A percentile compares a stretch with the other conserved stretches of the same genome.
phyloP scores from a whole-genome alignment of 345 rosid genomes.

The Populus davidiana region DNA sequence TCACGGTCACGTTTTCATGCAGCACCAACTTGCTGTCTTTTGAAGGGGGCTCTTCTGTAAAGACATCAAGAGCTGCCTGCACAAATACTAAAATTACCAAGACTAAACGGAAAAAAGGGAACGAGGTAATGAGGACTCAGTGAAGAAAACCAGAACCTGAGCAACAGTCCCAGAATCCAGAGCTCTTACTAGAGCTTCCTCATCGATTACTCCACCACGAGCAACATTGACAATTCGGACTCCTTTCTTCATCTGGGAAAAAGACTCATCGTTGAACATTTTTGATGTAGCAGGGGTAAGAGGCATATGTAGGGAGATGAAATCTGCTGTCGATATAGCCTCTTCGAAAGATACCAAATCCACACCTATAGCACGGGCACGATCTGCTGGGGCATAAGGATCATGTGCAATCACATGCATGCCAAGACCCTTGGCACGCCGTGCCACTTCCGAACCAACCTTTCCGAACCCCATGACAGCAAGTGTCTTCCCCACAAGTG shows the following conservation, averaged over 20 bases:
- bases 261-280: conserved; percentile 25
- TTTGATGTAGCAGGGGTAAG: conserved; percentile 26
- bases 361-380: conserved; percentile 25
- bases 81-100: not conserved
- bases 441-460: conserved; percentile 28
- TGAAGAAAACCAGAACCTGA: conserved; percentile 18
- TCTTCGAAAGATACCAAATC: conserved; percentile 23
- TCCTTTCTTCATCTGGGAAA: conserved; percentile 26
- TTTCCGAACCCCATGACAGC: conserved; percentile 31
- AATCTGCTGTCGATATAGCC: conserved; percentile 23
- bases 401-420: conserved; percentile 30
- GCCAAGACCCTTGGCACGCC: conserved; percentile 29
- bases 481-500: conserved; percentile 26
- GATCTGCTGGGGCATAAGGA: conserved; percentile 27
- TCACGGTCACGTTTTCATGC: conserved; percentile 27
- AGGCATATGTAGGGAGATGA: conserved; percentile 27
- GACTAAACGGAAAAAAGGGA: not conserved
- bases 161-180: conserved; percentile 25
- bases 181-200: conserved; percentile 30
- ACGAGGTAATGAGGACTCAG: not conserved
- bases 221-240: conserved; percentile 29
- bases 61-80: conserved; percentile 30
- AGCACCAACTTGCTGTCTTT: conserved; percentile 25
- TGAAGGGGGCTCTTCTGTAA: conserved; percentile 24
- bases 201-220: conserved; percentile 29